Base-by-base conservation (phyloP, 768 basidiomycete genomes). In the Pulveroboletus frians region DNA sequence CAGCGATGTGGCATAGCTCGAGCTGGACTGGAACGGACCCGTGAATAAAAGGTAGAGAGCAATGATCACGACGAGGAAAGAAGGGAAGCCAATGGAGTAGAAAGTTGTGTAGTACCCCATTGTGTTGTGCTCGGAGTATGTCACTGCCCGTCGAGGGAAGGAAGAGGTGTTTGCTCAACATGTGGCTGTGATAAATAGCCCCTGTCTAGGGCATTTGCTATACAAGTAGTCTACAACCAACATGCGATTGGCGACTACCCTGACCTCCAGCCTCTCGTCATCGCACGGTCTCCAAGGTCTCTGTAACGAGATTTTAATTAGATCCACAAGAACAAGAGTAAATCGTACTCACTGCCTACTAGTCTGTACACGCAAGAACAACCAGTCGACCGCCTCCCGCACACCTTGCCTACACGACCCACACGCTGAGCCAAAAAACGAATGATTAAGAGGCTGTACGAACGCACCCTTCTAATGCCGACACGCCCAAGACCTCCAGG, bases 281-380 rank as follows among this genome's bases (percentile, higher is more conserved):
- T 23, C 2, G 49, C 48, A 26, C 47, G 54, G 11, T 54, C 53
- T 11, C 50, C 58, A 20, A 63, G 55, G 43, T 62, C 61, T 34
- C 61, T 63, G 36, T 4, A 30, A 20, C 23, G 0, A 20, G 17
- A 39, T 1, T 3, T 54, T 4, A 54, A 23, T n/a, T 9, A 0
- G 2, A n/a, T n/a, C 4, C 13, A 26, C 5, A 3, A 1, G 9
- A 27, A 9, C 5, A 36, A 27, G 35, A 30, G 4, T 1, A 9
- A 34, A 29, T 10, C 0, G 3, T 5, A 36, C 63, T 47, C 41
- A 83, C 85, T 81, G 79, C 54, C 87, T 73, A 55, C 89, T 91
- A 56, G 92, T 93, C 69, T 95, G 92, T 5, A 96, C 93, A 0
- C 93, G 79, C 47, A 94, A 81, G 63, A 95, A 95, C 23, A 98